Evolutionary conservation across 163 green algal genomes (phyloP), one percentile per base, ranked within the genome.

Genomic region (Scenedesmus sp.): DNA sequence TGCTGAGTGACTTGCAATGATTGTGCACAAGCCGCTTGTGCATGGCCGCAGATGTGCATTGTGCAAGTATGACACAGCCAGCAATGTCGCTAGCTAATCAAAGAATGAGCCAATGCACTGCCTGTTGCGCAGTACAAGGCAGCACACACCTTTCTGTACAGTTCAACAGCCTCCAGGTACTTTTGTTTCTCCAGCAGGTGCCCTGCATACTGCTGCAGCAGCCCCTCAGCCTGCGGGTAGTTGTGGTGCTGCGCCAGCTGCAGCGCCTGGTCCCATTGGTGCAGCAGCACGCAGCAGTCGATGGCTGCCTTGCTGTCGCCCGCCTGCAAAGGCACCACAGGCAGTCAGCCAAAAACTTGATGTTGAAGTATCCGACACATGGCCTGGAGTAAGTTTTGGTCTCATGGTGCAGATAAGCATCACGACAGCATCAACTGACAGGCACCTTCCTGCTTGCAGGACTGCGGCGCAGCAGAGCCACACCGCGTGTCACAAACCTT

Each of bases 201-300:
- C 85, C 90, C 94, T 43, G 96, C 96, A 85, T 98, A 97, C 93
- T 97, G 95, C 70, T 92, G 81, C 87, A 98, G 94, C 86, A 97
- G 91, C 59, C 79, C 89, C 93, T 97, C 95, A 40, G 97, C 96
- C 93, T 97, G 80, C 1, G 92, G 91, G 82, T 96, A 97, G 88
- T 96, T 94, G 92, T 97, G 93, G 68, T 95, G 51, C 92, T 96
- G 92, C 7, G 97, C 96, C 35, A 98, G 91, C 42, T 87, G 78
- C 49, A 98, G 93, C 0, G 91, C 96, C 88, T 97, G 94, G 87
- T 97, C 95, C 97, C 97, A 98, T 78, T 98, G 94, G 93, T 98
- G 97, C 26, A 98, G 93, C 86, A 96, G 86, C 61, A 97, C 92
- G 90, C 95, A 98, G 90, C 94, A 96, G 84, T 98, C 96, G 20